Percentiles rank a stretch among this genome's conserved stretches.
Evolutionary conservation across 2,329 filamentous ascomycete species (phyloP).

Genomic region (Phaeosphaeria sp.): DNA sequence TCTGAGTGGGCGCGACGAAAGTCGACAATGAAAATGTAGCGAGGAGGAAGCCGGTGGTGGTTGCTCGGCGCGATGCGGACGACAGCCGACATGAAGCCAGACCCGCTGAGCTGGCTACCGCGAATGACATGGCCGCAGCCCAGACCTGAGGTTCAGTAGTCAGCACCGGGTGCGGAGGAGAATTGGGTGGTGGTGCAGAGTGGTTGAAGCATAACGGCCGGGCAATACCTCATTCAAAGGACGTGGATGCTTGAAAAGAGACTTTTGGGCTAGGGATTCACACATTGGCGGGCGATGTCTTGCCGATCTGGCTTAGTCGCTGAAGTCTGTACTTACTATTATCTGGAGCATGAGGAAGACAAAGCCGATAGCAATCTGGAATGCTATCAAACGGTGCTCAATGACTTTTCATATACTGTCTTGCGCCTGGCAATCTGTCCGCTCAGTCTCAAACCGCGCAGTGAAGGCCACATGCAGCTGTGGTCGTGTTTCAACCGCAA

Average conservation of each 20-base stretch:
- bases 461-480: slow-evolving; percentile 15
- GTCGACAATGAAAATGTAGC: slow-evolving; percentile 40
- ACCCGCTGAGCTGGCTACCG: slow-evolving; percentile 36
- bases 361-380: not conserved
- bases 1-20: slow-evolving; percentile 29
- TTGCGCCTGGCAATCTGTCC: slow-evolving; percentile 17
- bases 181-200: slow-evolving; percentile 9
- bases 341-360: slow-evolving; percentile 22
- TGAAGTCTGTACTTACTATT: slow-evolving; percentile 28
- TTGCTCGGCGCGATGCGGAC: slow-evolving; percentile 28
- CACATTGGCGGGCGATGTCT: slow-evolving; percentile 36
- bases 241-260: slow-evolving; percentile 28
- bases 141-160: slow-evolving; percentile 33
- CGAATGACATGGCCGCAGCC: slow-evolving; percentile 49
- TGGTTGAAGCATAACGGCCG: slow-evolving; percentile 22
- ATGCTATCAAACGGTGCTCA: not conserved
- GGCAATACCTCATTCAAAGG: slow-evolving; percentile 27
- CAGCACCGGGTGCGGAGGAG: slow-evolving; percentile 19
- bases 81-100: slow-evolving; percentile 22
- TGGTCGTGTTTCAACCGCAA: slow-evolving; percentile 21
- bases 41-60: slow-evolving; percentile 37
- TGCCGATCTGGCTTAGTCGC: slow-evolving; percentile 38
- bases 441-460: slow-evolving; percentile 6
- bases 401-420: not conserved
- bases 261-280: slow-evolving; percentile 38